Conservation (phyloP, 176 grass and related monocot genomes). For the Ananas comosus region DNA sequence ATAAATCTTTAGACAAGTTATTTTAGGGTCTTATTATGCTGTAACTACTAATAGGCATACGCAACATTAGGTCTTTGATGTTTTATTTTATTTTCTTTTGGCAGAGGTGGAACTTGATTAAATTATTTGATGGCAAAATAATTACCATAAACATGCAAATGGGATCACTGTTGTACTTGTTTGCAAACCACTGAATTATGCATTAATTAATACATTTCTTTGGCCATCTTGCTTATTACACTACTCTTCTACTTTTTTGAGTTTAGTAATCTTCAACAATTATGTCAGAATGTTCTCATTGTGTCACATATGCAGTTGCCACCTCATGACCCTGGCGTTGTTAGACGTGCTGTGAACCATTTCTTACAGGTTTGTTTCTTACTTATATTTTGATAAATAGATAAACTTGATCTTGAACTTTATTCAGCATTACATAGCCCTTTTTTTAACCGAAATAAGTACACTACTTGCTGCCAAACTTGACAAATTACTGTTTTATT, state of each 20-base stretch:
- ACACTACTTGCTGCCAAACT: background rate
- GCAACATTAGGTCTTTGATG: background rate
- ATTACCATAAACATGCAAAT: background rate
- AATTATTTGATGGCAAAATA: background rate
- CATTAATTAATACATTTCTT: too few relatives aligned
- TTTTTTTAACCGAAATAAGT: background rate
- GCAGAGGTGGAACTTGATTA: background rate
- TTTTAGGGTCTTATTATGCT: too few relatives aligned
- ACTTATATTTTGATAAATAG: background rate
- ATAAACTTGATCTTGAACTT: background rate
- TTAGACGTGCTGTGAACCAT: conserved; percentile 86
- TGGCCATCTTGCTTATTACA: too few relatives aligned
- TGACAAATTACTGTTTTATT: conserved; percentile 16
- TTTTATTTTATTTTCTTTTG: background rate
- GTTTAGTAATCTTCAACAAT: background rate
- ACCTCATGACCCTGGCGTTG: conserved; percentile 86
- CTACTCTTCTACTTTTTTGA: too few relatives aligned
- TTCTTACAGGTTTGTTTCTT: conserved; percentile 68
- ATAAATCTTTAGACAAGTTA: too few relatives aligned
- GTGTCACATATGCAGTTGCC: conserved; percentile 43
- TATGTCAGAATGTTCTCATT: background rate
- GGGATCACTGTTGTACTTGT: background rate
- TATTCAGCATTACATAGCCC: background rate
- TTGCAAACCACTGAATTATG: background rate
- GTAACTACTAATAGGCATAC: too few relatives aligned